phyloP scores from a whole-genome alignment of 129 eudicot species.

The Glebionis coronaria region DNA sequence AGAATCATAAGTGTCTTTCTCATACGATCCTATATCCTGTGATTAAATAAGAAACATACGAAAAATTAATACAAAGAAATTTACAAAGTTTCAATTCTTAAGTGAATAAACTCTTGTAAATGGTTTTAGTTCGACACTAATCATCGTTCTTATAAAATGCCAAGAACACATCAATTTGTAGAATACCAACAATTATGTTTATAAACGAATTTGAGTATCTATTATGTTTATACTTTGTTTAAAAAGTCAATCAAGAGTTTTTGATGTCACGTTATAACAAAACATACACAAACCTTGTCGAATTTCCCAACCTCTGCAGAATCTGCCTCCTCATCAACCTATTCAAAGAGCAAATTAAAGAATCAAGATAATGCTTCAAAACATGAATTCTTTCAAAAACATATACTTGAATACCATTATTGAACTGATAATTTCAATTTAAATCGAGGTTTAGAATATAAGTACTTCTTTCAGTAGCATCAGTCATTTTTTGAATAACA shows the following conservation, averaged over 20 bases:
- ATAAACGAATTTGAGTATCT: too few species aligned
- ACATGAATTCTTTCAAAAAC: not conserved
- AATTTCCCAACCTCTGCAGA: conserved; percentile 56
- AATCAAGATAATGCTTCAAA: conserved; percentile 11
- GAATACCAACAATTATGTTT: too few species aligned
- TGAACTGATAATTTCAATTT: not conserved
- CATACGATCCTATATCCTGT: conserved; percentile 10
- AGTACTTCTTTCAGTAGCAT: not conserved
- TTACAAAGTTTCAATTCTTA: not conserved
- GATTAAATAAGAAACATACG: not conserved
- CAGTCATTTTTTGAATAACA: not conserved
- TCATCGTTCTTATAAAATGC: not conserved
- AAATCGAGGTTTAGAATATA: not conserved
- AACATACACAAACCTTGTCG: conserved; percentile 40
- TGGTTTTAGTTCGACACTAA: not conserved
- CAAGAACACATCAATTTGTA: not conserved
- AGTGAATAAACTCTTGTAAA: not conserved
- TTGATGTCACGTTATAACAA: not conserved
- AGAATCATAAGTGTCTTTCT: not conserved
- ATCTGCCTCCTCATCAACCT: conserved; percentile 70
- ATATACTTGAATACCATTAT: not conserved
- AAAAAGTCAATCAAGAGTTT: conserved; percentile 5
- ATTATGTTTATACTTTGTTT: not conserved
- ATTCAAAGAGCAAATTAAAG: conserved; percentile 12
- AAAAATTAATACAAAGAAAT: not conserved